These are phyloP conservation scores for Naematelia aurantialba DNA, from an alignment of 768 basidiomycete species.

Conservation along the genomic window DNA sequence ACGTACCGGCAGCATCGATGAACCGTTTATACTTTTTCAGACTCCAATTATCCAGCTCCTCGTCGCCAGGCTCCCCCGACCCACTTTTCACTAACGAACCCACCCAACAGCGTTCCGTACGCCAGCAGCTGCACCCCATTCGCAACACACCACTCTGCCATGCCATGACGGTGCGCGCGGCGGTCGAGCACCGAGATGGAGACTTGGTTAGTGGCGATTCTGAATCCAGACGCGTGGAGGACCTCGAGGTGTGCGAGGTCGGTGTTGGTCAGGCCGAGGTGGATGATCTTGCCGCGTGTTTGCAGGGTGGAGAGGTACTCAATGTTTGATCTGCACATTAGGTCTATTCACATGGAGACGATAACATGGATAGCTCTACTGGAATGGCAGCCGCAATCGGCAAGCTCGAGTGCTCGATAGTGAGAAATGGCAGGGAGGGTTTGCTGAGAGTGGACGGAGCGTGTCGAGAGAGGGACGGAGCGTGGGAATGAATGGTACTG, in stretches of 20 bases:
- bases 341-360: too few species aligned
- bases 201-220: slow-evolving; percentile 11
- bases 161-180: background rate
- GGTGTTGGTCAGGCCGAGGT: slow-evolving; percentile 15
- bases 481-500: background rate
- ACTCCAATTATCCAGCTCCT: slow-evolving; percentile 11
- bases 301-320: slow-evolving; percentile 1
- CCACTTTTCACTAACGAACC: slow-evolving; percentile 15
- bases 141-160: slow-evolving; percentile 8
- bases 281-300: background rate
- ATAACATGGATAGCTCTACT: too few species aligned
- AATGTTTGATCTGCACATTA: slow-evolving; percentile 4
- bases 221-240: slow-evolving; percentile 5
- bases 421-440: too few species aligned
- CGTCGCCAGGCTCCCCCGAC: slow-evolving; percentile 3
- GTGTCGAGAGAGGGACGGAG: background rate
- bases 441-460: too few species aligned
- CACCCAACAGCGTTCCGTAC: slow-evolving; percentile 12
- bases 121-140: slow-evolving; percentile 10
- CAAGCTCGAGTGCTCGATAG: too few species aligned
- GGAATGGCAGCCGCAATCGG: too few species aligned
- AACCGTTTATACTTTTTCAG: slow-evolving; percentile 16
- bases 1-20: slow-evolving; percentile 16
- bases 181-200: slow-evolving; percentile 15
- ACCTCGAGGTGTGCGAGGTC: slow-evolving; percentile 12